Evolutionary conservation across 2,329 filamentous ascomycete genomes (phyloP).

Genomic region (Tolypocladium pustulatum): DNA sequence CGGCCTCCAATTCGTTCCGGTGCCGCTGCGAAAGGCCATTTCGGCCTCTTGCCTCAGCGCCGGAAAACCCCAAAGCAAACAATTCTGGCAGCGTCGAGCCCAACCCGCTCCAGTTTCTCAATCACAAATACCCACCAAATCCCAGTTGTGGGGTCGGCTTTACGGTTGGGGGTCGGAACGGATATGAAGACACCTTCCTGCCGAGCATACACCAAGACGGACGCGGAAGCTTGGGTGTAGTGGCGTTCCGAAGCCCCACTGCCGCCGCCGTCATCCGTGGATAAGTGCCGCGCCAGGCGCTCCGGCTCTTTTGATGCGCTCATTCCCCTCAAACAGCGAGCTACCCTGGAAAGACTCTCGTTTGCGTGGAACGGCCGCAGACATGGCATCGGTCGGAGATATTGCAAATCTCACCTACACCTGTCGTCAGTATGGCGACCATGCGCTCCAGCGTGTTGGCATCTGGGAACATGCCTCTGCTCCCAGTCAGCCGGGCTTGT

Average conservation of each 20-base stretch:
- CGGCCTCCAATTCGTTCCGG: neutral
- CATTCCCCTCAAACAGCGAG: neutral
- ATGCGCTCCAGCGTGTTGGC: slow-evolving; percentile 33
- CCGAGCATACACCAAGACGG: neutral
- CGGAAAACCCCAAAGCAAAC: no score
- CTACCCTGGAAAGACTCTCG: neutral
- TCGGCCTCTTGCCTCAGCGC: neutral
- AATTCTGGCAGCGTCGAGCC: neutral
- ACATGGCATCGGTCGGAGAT: neutral
- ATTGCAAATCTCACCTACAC: slow-evolving; percentile 14
- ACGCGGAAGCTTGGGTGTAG: neutral
- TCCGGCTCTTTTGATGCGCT: neutral
- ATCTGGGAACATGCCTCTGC: slow-evolving; percentile 27
- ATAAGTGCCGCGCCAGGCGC: neutral
- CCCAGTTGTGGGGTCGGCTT: neutral
- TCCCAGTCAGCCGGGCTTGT: slow-evolving; percentile 2
- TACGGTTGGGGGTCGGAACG: neutral
- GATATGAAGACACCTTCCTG: neutral
- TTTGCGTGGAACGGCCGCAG: neutral
- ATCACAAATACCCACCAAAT: neutral
- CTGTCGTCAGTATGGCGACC: slow-evolving; percentile 25
- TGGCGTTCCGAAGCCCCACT: neutral
- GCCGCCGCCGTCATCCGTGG: neutral
- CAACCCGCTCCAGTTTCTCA: neutral
- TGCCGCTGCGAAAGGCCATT: neutral